Conservation (phyloP, 169 alveolate genomes). For the Toxoplasma gondii region DNA sequence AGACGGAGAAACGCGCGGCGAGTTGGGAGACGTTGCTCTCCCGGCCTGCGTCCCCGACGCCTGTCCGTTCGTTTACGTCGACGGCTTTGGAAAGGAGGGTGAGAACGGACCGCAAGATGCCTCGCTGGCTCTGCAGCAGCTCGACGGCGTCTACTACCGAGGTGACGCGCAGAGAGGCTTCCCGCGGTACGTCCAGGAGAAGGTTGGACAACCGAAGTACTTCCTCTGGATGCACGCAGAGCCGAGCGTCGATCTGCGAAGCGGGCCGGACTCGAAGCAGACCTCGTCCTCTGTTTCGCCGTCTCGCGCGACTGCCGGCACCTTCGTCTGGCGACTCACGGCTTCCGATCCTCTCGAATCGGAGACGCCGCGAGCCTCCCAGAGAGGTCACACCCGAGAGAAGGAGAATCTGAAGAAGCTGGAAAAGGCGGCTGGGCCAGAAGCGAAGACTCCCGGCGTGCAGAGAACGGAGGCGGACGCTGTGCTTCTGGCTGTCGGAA, state of each 20-base stretch:
- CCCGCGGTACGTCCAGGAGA: conserved; percentile 58
- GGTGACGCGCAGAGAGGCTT: conserved; percentile 57
- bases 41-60: conserved; percentile 59
- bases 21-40: conserved; percentile 9
- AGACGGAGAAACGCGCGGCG: background rate
- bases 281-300: background rate
- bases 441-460: background rate
- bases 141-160: conserved; percentile 55
- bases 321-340: conserved; percentile 52
- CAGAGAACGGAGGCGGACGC: background rate
- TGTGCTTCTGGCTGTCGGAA: background rate
- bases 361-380: background rate
- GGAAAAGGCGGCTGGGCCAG: no score
- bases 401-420: background rate
- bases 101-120: background rate
- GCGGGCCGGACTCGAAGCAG: background rate
- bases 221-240: conserved; percentile 59
- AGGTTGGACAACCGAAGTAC: background rate
- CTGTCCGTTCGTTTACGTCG: conserved; percentile 63
- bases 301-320: background rate
- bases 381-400: background rate
- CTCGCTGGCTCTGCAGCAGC: background rate
- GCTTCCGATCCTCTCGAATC: conserved; percentile 20
- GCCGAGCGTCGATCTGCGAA: background rate
- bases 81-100: conserved; percentile 27